These are phyloP conservation scores for Glycyrrhiza uralensis DNA, from an alignment of 306 rosid species.

Conservation along the genomic window DNA sequence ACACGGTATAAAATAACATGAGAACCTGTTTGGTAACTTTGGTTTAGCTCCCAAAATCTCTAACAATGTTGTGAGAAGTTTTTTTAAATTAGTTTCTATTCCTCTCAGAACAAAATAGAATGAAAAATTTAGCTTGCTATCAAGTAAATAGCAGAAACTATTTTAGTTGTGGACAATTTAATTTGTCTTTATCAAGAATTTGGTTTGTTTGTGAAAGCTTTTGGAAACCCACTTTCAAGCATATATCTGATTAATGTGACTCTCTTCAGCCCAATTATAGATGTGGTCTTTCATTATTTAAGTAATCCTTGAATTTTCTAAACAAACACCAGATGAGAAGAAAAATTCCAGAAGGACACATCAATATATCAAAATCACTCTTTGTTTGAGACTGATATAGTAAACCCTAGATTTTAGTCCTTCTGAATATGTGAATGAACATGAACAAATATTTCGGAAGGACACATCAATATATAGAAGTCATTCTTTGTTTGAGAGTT, in stretches of 20 bases:
- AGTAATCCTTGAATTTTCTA: conserved; percentile 13
- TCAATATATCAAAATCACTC: not conserved
- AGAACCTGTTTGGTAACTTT: not conserved
- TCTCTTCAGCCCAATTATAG: not conserved
- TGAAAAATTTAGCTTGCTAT: not conserved
- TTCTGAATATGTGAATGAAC: not conserved
- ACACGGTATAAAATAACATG: not conserved
- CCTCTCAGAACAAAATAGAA: not conserved
- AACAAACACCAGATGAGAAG: not conserved
- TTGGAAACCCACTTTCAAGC: conserved; percentile 8
- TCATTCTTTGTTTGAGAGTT: conserved; percentile 4
- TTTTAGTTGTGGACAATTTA: not conserved
- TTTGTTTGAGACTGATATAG: not conserved
- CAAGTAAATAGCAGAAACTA: not conserved
- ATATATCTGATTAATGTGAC: conserved; percentile 1
- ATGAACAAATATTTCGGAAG: not conserved
- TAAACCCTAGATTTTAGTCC: not conserved
- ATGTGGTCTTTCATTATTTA: not conserved
- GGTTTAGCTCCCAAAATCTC: not conserved
- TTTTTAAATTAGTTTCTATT: conserved; percentile 13
- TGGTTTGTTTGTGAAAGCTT: conserved; percentile 14
- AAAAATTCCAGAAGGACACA: not conserved
- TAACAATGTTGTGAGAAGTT: not conserved
- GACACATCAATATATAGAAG: not conserved
- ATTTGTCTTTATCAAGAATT: not conserved